A percentile compares a stretch with the other conserved stretches of the same genome.
Evolutionary conservation across 2,329 filamentous ascomycete species (phyloP).

Genomic region (Aschersonia sp.): DNA sequence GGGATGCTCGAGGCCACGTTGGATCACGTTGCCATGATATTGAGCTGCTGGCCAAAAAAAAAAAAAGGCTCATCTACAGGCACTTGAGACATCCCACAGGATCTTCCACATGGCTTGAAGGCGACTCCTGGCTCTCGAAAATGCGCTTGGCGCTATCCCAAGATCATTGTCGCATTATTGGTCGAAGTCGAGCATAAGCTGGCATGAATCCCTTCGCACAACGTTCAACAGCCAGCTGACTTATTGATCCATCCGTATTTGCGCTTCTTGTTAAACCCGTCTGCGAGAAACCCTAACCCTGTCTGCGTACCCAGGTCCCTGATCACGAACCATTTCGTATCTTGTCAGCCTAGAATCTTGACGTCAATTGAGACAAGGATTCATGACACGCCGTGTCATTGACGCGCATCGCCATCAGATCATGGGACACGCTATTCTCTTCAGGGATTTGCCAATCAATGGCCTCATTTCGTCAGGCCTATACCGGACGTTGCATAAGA

Average conservation of each 20-base stretch:
- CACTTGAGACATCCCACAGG: too few species aligned
- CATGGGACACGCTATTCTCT: slow-evolving; percentile 1
- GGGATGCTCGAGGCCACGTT: too few species aligned
- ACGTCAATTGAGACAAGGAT: not conserved
- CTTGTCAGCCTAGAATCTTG: not conserved
- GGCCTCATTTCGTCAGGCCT: not conserved
- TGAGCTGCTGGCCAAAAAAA: too few species aligned
- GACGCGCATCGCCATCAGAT: slow-evolving; percentile 6
- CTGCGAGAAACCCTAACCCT: not conserved
- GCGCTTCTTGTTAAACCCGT: not conserved
- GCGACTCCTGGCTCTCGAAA: too few species aligned
- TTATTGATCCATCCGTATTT: not conserved
- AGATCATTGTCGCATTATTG: not conserved
- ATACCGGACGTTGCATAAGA: not conserved
- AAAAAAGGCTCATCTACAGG: too few species aligned
- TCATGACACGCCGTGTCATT: slow-evolving; percentile 1
- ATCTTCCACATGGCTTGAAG: too few species aligned
- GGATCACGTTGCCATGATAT: too few species aligned
- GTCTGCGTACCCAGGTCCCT: not conserved
- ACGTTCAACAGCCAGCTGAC: not conserved
- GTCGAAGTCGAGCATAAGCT: not conserved
- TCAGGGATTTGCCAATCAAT: not conserved
- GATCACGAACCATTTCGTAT: not conserved
- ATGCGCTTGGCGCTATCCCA: too few species aligned
- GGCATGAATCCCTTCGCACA: too few species aligned